Conservation (phyloP, 1,284 basidiomycete species). For the Hymenochaete sp. region DNA sequence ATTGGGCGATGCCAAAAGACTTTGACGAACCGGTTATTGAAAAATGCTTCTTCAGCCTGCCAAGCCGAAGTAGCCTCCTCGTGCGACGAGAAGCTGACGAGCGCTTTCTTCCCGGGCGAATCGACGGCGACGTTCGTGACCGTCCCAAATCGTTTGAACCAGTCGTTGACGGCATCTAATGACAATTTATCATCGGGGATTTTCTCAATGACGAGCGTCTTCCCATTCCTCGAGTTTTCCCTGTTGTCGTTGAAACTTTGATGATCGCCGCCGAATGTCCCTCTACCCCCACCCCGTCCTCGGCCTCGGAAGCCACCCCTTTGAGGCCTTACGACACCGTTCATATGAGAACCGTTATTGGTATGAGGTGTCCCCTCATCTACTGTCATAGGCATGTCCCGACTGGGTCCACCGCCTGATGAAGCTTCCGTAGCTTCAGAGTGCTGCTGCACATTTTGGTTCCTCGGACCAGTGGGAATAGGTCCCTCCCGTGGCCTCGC, state of each 20-base stretch:
- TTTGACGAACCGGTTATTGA: conserved; percentile 91
- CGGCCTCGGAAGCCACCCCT: conserved; percentile 29
- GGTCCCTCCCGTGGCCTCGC: conserved; percentile 28
- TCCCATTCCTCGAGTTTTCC: conserved; percentile 50
- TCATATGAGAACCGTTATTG: too few species aligned
- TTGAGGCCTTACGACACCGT: conserved; percentile 9
- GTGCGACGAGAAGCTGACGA: conserved; percentile 84
- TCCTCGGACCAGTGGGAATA: background rate
- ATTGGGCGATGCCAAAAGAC: conserved; percentile 89
- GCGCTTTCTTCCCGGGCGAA: conserved; percentile 59
- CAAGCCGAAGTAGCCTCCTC: conserved; percentile 83
- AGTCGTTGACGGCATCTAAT: conserved; percentile 72
- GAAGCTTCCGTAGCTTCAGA: too few species aligned
- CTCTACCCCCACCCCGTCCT: conserved; percentile 31
- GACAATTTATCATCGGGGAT: conserved; percentile 80
- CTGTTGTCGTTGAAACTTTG: conserved; percentile 49
- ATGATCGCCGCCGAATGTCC: conserved; percentile 50
- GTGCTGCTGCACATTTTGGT: too few species aligned
- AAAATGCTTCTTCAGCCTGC: conserved; percentile 89
- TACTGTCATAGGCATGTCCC: too few species aligned
- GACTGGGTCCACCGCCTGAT: too few species aligned
- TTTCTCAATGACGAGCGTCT: conserved; percentile 90
- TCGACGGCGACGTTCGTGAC: conserved; percentile 93
- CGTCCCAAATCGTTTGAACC: conserved; percentile 89
- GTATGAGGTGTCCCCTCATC: too few species aligned